Conservation (phyloP, 1,139 yeast genomes). For the Meyerozyma elateridarum region DNA sequence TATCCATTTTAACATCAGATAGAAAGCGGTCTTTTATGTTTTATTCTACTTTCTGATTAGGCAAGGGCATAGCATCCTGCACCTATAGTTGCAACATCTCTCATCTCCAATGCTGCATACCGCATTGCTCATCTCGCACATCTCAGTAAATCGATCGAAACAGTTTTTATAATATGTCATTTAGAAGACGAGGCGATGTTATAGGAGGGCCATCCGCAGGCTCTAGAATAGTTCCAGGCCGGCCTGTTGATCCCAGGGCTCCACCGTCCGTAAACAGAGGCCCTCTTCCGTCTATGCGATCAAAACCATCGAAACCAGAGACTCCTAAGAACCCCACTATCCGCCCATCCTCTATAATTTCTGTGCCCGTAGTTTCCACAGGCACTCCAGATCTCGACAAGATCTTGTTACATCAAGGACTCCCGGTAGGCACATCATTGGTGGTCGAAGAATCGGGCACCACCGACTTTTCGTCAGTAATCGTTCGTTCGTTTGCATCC, state of each 20-base stretch:
- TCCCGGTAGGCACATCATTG: conserved; percentile 72
- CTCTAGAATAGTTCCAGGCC: conserved; percentile 16
- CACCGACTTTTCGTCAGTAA: conserved; percentile 80
- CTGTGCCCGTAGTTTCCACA: conserved; percentile 72
- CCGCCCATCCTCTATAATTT: conserved; percentile 71
- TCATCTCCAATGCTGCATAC: too few species aligned
- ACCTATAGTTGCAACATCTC: too few species aligned
- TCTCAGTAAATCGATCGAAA: too few species aligned
- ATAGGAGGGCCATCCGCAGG: conserved; percentile 25
- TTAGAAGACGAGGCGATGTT: conserved; percentile 66
- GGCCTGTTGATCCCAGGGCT: conserved; percentile 13
- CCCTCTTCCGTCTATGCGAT: too few species aligned
- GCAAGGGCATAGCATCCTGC: too few species aligned
- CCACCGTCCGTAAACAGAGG: conserved; percentile 9
- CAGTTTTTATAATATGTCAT: conserved; percentile 65
- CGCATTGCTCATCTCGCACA: too few species aligned
- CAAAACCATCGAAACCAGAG: too few species aligned
- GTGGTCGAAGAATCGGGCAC: conserved; percentile 81
- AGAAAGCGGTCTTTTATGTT: too few species aligned
- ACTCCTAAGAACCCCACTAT: conserved; percentile 48
- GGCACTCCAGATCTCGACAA: conserved; percentile 75
- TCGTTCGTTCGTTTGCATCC: conserved; percentile 67
- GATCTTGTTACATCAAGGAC: conserved; percentile 73
- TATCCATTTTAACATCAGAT: too few species aligned
- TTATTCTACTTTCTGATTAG: too few species aligned